A percentile compares a stretch with the other conserved stretches of the same genome.
These are phyloP conservation scores for Neurospora sp. DNA, from an alignment of 495 filamentous ascomycete species.

Conservation along the genomic window DNA sequence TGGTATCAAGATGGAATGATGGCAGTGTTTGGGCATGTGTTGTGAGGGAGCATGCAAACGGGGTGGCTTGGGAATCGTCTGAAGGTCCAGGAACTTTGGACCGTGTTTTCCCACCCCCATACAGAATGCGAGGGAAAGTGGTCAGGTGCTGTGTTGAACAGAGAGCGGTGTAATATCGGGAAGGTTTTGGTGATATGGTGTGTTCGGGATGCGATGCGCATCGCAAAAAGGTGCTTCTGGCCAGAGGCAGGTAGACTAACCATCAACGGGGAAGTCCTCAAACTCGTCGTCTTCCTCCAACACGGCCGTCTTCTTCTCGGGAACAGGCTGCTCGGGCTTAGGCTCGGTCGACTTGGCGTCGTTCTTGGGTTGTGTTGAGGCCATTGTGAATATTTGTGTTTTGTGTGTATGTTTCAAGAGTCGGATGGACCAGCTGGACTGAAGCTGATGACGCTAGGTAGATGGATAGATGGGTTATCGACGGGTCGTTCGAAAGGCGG, in stretches of 20 bases:
- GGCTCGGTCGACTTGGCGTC: constrained; percentile 35
- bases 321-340: constrained; percentile 11
- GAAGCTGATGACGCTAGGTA: neutral
- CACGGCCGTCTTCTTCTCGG: constrained; percentile 41
- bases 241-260: constrained; percentile 34
- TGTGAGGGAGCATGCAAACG: too few species aligned
- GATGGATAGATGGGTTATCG: neutral
- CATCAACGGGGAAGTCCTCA: constrained; percentile 96
- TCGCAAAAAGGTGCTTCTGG: neutral
- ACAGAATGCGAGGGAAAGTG: too few species aligned
- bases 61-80: too few species aligned
- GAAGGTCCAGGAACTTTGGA: too few species aligned
- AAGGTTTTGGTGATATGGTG: neutral
- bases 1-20: too few species aligned
- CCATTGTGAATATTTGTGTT: constrained; percentile 14
- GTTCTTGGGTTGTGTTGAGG: constrained; percentile 22
- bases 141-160: too few species aligned
- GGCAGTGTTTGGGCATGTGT: too few species aligned
- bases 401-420: neutral
- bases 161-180: too few species aligned
- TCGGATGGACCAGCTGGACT: neutral
- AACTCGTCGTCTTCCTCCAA: constrained; percentile 98
- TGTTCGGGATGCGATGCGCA: neutral
- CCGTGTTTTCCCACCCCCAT: too few species aligned
- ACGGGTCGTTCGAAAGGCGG: neutral